These are phyloP conservation scores for Aspergillus persii DNA, from an alignment of 2,329 filamentous ascomycete genomes.

Conservation along the genomic window DNA sequence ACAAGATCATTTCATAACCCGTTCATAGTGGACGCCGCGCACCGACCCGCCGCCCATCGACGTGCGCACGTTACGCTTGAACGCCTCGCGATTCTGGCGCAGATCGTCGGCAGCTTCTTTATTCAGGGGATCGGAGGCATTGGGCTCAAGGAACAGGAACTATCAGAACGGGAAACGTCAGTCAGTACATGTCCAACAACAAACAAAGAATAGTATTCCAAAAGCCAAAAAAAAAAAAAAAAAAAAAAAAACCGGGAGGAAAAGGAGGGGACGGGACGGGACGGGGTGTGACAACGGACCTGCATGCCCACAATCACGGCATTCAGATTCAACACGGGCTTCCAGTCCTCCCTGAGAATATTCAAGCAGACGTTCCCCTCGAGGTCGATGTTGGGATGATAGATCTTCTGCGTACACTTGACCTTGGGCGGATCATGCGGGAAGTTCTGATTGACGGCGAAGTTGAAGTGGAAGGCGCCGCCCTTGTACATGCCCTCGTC, in stretches of 20 bases:
- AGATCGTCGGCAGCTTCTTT: slow-evolving; percentile 96
- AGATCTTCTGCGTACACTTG: slow-evolving; percentile 95
- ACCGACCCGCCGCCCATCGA: slow-evolving; percentile 80
- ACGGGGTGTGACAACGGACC: slow-evolving; percentile 47
- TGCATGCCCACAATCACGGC: slow-evolving; percentile 93
- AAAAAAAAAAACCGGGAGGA: neutral
- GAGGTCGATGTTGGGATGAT: slow-evolving; percentile 97
- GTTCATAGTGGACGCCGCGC: slow-evolving; percentile 70
- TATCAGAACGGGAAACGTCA: slow-evolving; percentile 36
- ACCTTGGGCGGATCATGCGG: slow-evolving; percentile 98
- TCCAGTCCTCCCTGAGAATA: slow-evolving; percentile 97
- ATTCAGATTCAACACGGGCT: slow-evolving; percentile 94
- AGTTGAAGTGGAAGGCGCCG: slow-evolving; percentile 84
- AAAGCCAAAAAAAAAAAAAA: neutral
- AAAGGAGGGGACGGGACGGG: too few species aligned
- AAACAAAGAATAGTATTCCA: neutral
- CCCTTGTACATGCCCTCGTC: slow-evolving; percentile 75
- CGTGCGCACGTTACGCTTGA: slow-evolving; percentile 84
- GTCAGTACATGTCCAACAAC: neutral
- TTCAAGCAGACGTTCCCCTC: slow-evolving; percentile 98
- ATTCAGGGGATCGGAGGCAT: slow-evolving; percentile 95
- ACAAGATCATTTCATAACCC: slow-evolving; percentile 62
- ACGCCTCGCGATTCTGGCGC: slow-evolving; percentile 77
- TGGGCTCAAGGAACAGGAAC: slow-evolving; percentile 97
- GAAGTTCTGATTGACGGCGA: slow-evolving; percentile 91